Evolutionary conservation across 2,329 filamentous ascomycete species (phyloP), one percentile per base, ranked within the genome.

Genomic region (Coleophoma eucalyptorum): DNA sequence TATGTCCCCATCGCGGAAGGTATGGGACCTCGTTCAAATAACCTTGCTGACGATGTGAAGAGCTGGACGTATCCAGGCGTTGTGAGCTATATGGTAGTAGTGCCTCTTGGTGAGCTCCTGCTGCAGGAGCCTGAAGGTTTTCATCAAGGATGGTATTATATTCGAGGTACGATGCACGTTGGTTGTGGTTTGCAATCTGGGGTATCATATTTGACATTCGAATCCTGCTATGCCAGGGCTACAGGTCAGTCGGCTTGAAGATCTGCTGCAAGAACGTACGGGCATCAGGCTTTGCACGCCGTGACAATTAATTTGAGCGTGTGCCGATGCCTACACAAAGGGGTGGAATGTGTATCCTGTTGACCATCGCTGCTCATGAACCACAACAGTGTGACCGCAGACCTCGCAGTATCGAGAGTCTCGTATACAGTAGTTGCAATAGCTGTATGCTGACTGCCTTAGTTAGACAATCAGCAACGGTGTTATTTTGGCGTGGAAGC

Each of bases 101-200:
- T 26, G 26, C 26, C 26, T 26, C 26, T 26, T 3, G 26, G 26
- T 26, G 26, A 26, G 26, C 26, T 26, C 26, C 26, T 8, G 26
- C 26, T 26, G 26, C 26, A 26, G 26, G 26, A 26, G 26, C 26
- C 2, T 26, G 26, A 6, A 26, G 26, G 26, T 8, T 26, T 26
- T 26, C 26, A 26, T 26, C 26, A 26, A 26, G 26, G 26, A 5
- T 5, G 26, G 26, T 26, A 6, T 26, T 26, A 26, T 26, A 26
- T 26, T 26, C 26, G 26, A 26, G 26, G 26, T 26, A 26, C 35
- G 58, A 56, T 53, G 58, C 38, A 47, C 53, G 67, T 62, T 68
- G 66, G 53, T 70, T 67, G 43, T 70, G 71, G 46, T 69, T 65
- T 55, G 70, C 70, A 61, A 76, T 67, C 56, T 74, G 73, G 57